A percentile compares a stretch with the other conserved stretches of the same genome.
phyloP scores from a whole-genome alignment of 345 rosid species.

The Eucalyptus erythrocorys region DNA sequence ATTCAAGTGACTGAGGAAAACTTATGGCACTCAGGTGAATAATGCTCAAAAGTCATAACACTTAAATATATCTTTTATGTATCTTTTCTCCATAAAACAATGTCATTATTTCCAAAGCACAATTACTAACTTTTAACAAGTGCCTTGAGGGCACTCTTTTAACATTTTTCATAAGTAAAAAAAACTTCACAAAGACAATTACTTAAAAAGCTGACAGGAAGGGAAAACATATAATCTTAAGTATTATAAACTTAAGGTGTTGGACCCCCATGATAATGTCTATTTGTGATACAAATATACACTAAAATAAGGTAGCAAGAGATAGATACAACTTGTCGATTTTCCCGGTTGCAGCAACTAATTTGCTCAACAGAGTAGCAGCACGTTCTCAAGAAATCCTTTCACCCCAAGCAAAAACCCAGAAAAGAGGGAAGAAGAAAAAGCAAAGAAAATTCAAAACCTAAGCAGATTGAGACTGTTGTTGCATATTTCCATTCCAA shows the following conservation, averaged over 20 bases:
- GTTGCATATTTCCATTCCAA: slow-evolving; percentile 46
- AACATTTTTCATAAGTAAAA: not conserved
- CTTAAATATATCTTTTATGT: not conserved
- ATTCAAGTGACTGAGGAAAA: not conserved
- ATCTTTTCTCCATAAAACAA: not conserved
- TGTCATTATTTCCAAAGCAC: not conserved
- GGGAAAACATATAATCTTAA: not conserved
- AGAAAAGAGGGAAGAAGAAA: not conserved
- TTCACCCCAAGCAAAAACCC: not conserved
- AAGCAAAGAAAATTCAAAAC: not conserved
- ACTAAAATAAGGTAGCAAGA: not conserved
- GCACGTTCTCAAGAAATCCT: not conserved
- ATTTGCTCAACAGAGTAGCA: not conserved
- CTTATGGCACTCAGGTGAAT: accelerated
- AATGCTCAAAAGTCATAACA: not conserved
- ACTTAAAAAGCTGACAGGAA: not conserved
- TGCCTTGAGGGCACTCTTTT: not conserved
- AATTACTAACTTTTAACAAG: not conserved
- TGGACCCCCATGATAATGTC: not conserved
- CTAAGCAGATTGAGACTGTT: not conserved
- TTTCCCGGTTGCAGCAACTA: not conserved
- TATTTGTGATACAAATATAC: not conserved
- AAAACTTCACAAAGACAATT: not conserved
- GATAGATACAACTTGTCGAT: not conserved
- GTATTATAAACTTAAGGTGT: not conserved